A percentile compares a stretch with the other conserved stretches of the same genome.
Conservation (phyloP, 768 basidiomycete species). For the Leccinum broughii region DNA sequence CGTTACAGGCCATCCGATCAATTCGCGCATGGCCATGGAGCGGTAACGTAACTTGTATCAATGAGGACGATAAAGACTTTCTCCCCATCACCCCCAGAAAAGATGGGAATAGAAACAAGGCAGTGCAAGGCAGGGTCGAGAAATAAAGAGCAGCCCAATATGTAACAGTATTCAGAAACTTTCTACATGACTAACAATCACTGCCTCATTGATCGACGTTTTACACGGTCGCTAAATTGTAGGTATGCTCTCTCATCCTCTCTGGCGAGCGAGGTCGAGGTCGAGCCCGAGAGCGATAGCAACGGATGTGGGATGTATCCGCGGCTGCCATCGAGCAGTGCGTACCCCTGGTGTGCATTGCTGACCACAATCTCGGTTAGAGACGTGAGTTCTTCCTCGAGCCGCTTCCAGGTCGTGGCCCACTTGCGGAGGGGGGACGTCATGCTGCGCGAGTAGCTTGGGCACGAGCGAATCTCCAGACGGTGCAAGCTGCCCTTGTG, state of each 20-base stretch:
- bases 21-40: no score
- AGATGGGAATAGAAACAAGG: no score
- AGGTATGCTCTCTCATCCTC: constrained; percentile 16
- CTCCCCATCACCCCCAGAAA: no score
- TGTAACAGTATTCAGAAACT: no score
- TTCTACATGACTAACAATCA: no score
- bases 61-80: no score
- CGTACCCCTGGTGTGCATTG: constrained; percentile 21
- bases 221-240: constrained; percentile 15
- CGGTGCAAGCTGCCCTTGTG: constrained; percentile 28
- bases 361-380: constrained; percentile 25
- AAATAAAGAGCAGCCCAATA: no score
- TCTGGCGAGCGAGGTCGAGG: not conserved
- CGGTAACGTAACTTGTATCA: no score
- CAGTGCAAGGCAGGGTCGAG: no score
- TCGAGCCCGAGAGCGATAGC: not conserved
- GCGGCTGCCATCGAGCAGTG: constrained; percentile 18
- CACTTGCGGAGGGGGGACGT: constrained; percentile 22
- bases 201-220: constrained; percentile 2
- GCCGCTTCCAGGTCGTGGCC: constrained; percentile 30
- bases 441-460: constrained; percentile 22
- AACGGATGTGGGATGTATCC: constrained; percentile 26
- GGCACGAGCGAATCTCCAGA: constrained; percentile 27
- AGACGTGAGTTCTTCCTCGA: constrained; percentile 21
- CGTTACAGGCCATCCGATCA: no score